These are phyloP conservation scores for Eimeria zaria DNA, from an alignment of 169 alveolate species.

Conservation along the genomic window DNA sequence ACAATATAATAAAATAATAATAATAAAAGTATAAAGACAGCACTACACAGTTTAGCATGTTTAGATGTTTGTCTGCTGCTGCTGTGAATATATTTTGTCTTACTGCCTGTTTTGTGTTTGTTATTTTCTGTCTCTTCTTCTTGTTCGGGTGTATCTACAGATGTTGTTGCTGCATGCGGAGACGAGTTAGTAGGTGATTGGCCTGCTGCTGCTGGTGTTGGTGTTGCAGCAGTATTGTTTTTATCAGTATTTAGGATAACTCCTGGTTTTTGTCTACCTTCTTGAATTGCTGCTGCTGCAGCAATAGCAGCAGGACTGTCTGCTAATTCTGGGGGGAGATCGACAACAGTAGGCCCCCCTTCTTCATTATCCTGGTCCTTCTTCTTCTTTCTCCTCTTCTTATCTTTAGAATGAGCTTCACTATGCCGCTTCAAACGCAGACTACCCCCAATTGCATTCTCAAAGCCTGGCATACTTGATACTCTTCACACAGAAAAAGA, in stretches of 20 bases:
- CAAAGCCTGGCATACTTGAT: conserved; percentile 46
- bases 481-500: neutral
- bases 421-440: conserved; percentile 63
- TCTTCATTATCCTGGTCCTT: neutral
- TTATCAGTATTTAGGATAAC: neutral
- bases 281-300: conserved; percentile 32
- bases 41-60: too few species aligned
- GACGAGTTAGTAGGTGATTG: neutral
- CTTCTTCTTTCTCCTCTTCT: conserved; percentile 38
- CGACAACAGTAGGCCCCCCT: conserved; percentile 12
- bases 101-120: neutral
- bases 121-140: neutral
- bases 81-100: neutral
- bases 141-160: neutral
- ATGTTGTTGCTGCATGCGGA: neutral
- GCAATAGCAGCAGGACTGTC: conserved; percentile 25
- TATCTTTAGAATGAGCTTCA: neutral
- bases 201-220: neutral
- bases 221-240: neutral
- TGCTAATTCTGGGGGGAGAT: conserved; percentile 47
- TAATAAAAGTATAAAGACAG: too few species aligned
- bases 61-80: neutral
- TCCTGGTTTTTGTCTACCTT: neutral
- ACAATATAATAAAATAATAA: too few species aligned
- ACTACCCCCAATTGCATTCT: conserved; percentile 37